Evolutionary conservation across 1,284 basidiomycete species (phyloP).

Genomic region (Ceratobasidium sp.): DNA sequence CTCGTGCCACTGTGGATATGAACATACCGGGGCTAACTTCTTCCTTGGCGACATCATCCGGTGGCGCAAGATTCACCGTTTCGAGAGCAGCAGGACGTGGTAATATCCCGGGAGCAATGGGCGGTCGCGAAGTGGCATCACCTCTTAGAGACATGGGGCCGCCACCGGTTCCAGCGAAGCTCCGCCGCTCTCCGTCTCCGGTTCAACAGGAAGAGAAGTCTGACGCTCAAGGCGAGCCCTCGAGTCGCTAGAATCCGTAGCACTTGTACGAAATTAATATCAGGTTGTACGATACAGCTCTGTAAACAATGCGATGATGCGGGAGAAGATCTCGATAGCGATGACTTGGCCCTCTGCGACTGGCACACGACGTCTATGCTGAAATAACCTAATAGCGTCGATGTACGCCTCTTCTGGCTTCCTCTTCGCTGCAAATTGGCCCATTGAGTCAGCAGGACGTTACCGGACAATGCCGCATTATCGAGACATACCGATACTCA

Average conservation of each 20-base stretch:
- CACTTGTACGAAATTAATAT: slow-evolving; percentile 19
- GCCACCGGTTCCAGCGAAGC: slow-evolving; percentile 10
- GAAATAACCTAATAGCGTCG: slow-evolving; percentile 59
- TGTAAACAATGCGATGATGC: background rate
- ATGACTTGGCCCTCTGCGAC: background rate
- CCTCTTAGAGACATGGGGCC: slow-evolving; percentile 32
- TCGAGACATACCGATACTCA: slow-evolving; percentile 74
- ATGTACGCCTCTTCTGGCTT: slow-evolving; percentile 65
- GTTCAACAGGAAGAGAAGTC: background rate
- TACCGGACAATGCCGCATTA: slow-evolving; percentile 32
- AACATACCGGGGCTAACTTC: slow-evolving; percentile 12
- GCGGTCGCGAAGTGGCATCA: slow-evolving; percentile 20
- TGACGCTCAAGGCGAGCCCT: slow-evolving; percentile 2
- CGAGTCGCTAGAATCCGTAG: slow-evolving; percentile 4
- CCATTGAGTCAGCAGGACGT: background rate
- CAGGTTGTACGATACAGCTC: slow-evolving; percentile 1
- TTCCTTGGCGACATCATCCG: slow-evolving; percentile 25
- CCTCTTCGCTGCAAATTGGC: slow-evolving; percentile 55
- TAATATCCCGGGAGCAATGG: slow-evolving; percentile 39
- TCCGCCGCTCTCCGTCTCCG: background rate
- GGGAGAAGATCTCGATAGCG: background rate
- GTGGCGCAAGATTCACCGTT: slow-evolving; percentile 41
- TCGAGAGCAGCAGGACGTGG: slow-evolving; percentile 37
- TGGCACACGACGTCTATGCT: background rate
- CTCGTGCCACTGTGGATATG: background rate